Conservation (phyloP, 2,329 filamentous ascomycete species). For the Aureobasidium sp. region DNA sequence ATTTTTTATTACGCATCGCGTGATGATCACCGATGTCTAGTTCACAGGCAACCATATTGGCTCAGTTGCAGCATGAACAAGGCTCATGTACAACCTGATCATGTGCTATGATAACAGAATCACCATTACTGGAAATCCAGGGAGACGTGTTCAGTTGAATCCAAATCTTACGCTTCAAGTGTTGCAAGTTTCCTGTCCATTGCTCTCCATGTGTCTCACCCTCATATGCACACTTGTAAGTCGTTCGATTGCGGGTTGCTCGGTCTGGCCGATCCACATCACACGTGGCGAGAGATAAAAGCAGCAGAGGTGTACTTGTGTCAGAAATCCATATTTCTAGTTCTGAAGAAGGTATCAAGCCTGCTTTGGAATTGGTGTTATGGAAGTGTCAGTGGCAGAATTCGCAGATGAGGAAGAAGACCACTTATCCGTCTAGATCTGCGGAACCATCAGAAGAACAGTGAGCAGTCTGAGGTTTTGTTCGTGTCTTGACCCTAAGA, state of each 20-base stretch:
- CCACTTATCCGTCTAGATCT: not conserved
- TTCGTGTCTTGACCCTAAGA: not conserved
- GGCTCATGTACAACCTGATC: not conserved
- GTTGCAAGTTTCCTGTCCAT: not conserved
- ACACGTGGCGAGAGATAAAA: not conserved
- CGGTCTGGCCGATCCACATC: not conserved
- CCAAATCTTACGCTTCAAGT: not conserved
- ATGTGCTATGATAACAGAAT: not conserved
- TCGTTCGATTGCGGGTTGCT: not conserved
- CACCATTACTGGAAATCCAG: not conserved
- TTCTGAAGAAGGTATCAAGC: not conserved
- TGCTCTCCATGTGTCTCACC: not conserved
- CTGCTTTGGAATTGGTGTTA: not conserved
- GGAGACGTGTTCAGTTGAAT: not conserved
- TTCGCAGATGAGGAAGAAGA: not conserved
- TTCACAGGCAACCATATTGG: not conserved
- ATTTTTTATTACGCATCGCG: not conserved
- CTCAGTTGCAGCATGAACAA: not conserved
- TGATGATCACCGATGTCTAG: not conserved
- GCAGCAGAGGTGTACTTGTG: not conserved
- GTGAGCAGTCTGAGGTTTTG: not conserved
- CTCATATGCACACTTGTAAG: not conserved
- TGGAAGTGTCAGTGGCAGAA: not conserved
- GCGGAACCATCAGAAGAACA: not conserved
- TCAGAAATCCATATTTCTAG: not conserved